Evolutionary conservation across 192 early-diverging fungal species (phyloP), one percentile per base, ranked within the genome.

Genomic region (Rhizophlyctis rosea): DNA sequence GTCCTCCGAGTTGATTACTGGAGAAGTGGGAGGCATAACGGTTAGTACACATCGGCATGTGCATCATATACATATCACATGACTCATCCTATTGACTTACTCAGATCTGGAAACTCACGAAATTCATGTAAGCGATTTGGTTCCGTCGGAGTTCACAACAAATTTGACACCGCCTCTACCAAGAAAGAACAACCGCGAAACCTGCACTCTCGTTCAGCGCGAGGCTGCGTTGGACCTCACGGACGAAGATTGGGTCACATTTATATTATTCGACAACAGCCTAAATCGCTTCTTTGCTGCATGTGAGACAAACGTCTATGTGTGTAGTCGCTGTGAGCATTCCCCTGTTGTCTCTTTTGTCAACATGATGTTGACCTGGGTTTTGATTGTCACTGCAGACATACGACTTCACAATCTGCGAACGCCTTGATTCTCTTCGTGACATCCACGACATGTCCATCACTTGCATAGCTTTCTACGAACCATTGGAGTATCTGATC

Each of bases 171-270:
- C 24, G 24, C 16, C 27, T 29, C 29, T 31, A 61, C n/a, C 21
- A 57, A 67, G 65, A 13, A 18, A 47, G 16, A 34, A 49, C 0
- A 34, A 50, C 4, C 50, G 59, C 9, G 61, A 69, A 2, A 33
- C 36, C 11, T 48, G 24, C 30, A 56, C 3, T 0, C 66, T 58
- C 31, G 51, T 3, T 57, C 61, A 48, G 16, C 28, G 66, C 3
- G 51, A 64, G 2, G 59, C 64, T 31, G 80, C 74, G 9, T 33
- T 52, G 11, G 77, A 80, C 47, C 50, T 80, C 4, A 44, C 49
- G 1, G 67, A 64, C 16, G 77, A 79, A 31, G 80, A 82, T 35
- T 82, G 80, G 80, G 71, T 82, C 24, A 57, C 67, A 13, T 59
- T 44, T 34, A 50, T 72, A 24, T 52, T 67, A 25, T 61, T 59